Base-by-base conservation (phyloP, 2,329 filamentous ascomycete species). In the Ceratocystis diversiconidia region DNA sequence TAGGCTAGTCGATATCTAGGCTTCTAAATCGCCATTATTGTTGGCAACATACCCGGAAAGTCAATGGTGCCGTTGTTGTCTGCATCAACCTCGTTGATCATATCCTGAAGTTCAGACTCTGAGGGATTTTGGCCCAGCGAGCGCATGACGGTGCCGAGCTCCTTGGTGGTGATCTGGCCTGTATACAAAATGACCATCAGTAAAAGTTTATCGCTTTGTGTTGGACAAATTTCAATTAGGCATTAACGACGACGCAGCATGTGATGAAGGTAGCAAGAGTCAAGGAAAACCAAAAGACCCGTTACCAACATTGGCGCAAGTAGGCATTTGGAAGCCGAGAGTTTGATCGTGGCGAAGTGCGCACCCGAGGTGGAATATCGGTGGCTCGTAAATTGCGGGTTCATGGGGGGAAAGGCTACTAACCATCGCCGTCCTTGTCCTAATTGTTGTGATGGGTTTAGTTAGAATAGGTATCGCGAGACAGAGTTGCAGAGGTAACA, bases 41-140 rank as follows among this genome's bases (percentile, higher is more conserved):
- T 28, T 67, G 7, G 32, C 28, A 63, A 72, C 83, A 72, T 83
- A 92, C 89, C 89, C 73, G 89, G 89, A 76, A 94, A 94, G 76
- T 94, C 89, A 73, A 94, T 94, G 71, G 89, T 94, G 77, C 89
- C 89, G 74, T 92, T 94, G 83, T 92, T 94, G 79, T 94, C 89
- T 72, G 89, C 89, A 73, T 94, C 89, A 70, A 94, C 89, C 79
- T 94, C 89, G 78, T 94, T 92, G 80, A 94, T 94, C 89, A 94
- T 94, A 74, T 94, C 89, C 79, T 94, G 89, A 70, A 94, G 80
- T 78, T 94, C 89, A 68, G 89, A 91, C 80, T 94, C 89, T 71
- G 89, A 92, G 66, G 89, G 89, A 79, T 94, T 94, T 78, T 94
- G 89, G 73, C 89, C 89, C 68, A 94, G 83, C 66, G 89, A 94